A percentile compares a stretch with the other conserved stretches of the same genome.
Conservation (phyloP, 768 basidiomycete species). For the Suillus occidentalis region DNA sequence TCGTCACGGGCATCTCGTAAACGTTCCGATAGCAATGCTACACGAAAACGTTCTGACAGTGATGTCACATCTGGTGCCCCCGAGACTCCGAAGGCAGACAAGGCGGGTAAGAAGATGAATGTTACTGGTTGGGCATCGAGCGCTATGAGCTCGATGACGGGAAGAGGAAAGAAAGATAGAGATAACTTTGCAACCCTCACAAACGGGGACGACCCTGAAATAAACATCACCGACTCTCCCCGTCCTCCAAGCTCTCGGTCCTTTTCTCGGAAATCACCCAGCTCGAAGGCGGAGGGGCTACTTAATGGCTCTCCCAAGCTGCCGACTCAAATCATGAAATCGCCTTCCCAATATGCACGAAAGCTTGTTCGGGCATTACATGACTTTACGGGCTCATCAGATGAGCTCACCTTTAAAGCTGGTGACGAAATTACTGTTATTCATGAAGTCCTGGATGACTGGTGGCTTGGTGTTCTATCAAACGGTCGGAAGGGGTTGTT, state of each 20-base stretch:
- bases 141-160: constrained; percentile 62
- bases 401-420: constrained; percentile 73
- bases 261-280: constrained; percentile 28
- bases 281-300: constrained; percentile 23
- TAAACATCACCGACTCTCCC: constrained; percentile 27
- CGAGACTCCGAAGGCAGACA: constrained; percentile 37
- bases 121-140: constrained; percentile 58
- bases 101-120: constrained; percentile 39
- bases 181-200: constrained; percentile 60
- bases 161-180: constrained; percentile 56
- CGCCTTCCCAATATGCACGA: constrained; percentile 47
- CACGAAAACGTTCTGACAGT: constrained; percentile 65
- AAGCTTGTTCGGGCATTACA: constrained; percentile 68
- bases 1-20: constrained; percentile 62
- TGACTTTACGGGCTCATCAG: constrained; percentile 71
- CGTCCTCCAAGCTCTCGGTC: constrained; percentile 38
- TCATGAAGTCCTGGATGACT: constrained; percentile 82
- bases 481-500: constrained; percentile 76
- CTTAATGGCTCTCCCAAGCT: constrained; percentile 26
- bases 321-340: constrained; percentile 47
- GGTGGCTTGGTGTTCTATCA: constrained; percentile 82
- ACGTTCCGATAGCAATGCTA: constrained; percentile 56
- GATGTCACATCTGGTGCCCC: constrained; percentile 39
- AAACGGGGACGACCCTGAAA: constrained; percentile 35
- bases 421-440: constrained; percentile 78